These are phyloP conservation scores for Ceratobasidium sp. DNA, from an alignment of 1,284 basidiomycete species.

Conservation along the genomic window DNA sequence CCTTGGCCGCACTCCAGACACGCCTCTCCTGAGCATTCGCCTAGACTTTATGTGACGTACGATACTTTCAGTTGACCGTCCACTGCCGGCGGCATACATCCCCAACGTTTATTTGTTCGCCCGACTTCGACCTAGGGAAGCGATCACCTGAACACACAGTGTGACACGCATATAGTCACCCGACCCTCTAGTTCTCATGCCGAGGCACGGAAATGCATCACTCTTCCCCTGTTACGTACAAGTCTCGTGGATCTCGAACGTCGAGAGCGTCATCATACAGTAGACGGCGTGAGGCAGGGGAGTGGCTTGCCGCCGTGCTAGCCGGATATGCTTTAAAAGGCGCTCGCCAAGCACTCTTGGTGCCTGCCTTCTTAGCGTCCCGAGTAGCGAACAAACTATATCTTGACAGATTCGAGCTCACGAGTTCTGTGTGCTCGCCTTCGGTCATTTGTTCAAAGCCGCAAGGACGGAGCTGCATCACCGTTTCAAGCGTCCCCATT, in stretches of 20 bases:
- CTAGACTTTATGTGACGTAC: not conserved
- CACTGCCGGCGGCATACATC: not conserved
- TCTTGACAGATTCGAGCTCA: slow-evolving; percentile 2
- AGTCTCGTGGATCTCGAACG: not conserved
- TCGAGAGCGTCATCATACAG: not conserved
- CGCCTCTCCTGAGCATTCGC: not conserved
- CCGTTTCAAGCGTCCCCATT: not conserved
- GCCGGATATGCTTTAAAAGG: not conserved
- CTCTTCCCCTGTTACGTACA: not conserved
- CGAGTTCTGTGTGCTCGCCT: not conserved
- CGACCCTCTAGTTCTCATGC: not conserved
- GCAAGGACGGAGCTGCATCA: slow-evolving; percentile 4
- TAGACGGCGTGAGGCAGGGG: not conserved
- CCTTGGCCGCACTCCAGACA: not conserved
- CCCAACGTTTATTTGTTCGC: slow-evolving; percentile 3
- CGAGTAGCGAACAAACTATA: slow-evolving; percentile 8
- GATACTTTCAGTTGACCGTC: not conserved
- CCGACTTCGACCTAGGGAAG: not conserved
- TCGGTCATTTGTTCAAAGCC: not conserved
- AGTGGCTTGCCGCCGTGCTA: not conserved
- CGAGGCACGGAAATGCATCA: not conserved
- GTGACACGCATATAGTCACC: slow-evolving; percentile 28
- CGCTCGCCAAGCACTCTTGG: not conserved
- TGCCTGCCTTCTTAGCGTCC: not conserved
- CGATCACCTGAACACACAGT: not conserved